Conservation (phyloP, 108 stramenopile genomes). For the Cylindrotheca closterium region DNA sequence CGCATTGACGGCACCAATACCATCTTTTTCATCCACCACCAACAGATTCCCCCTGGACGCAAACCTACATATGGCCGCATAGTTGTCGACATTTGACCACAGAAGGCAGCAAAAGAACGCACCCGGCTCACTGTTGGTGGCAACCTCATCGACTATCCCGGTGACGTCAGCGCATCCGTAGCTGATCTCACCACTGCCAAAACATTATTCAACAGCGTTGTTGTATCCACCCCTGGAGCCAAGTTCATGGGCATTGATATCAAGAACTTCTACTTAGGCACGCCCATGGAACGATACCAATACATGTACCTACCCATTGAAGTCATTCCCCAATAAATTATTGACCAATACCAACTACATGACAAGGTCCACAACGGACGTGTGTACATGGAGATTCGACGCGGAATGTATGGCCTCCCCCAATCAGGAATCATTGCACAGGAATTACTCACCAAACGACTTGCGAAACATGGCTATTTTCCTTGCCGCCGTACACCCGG, state of each 20-base stretch:
- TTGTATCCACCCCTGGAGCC: conserved; percentile 22
- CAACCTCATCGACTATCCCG: conserved; percentile 23
- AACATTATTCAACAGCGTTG: conserved; percentile 21
- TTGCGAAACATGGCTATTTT: neutral
- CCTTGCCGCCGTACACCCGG: neutral
- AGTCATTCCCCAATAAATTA: conserved; percentile 41
- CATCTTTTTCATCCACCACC: conserved; percentile 27
- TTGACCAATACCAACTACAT: conserved; percentile 34
- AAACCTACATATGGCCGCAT: conserved; percentile 29
- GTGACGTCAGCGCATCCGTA: conserved; percentile 25
- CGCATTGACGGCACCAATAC: conserved; percentile 20
- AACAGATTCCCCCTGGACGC: conserved; percentile 14
- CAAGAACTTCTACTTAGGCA: conserved; percentile 44
- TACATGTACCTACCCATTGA: conserved; percentile 17
- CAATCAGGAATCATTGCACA: conserved; percentile 32
- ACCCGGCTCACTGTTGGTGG: conserved; percentile 31
- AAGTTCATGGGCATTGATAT: conserved; percentile 27
- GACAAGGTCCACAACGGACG: neutral
- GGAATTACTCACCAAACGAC: neutral
- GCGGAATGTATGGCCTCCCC: conserved; percentile 50
- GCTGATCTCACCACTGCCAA: conserved; percentile 24
- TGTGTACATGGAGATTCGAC: neutral
- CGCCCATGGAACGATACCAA: conserved; percentile 18
- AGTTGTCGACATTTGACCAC: conserved; percentile 22
- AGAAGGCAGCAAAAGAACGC: conserved; percentile 29